Percentiles rank a stretch among this genome's conserved stretches.
Conservation (phyloP, 176 grass and related monocot genomes). For the Zoysia pacifica region DNA sequence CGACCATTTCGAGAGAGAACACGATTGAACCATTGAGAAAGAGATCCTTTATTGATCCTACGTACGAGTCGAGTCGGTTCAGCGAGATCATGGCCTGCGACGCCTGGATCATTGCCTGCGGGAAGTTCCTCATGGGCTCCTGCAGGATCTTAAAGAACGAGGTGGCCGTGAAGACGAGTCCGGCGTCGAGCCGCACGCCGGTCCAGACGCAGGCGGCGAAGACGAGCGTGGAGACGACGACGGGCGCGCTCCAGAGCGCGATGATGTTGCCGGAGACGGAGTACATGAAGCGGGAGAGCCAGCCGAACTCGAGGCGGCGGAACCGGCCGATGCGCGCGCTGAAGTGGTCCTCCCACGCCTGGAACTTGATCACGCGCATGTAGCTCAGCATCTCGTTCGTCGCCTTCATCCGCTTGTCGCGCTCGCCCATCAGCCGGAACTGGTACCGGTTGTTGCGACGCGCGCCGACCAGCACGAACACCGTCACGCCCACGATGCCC, state of each 20-base stretch:
- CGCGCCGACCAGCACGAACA: constrained; percentile 64
- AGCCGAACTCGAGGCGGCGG: constrained; percentile 69
- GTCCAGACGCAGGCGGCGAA: constrained; percentile 66
- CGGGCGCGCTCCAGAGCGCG: constrained; percentile 81
- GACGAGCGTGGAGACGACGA: constrained; percentile 60
- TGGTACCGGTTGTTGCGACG: constrained; percentile 94
- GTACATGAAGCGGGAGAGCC: constrained; percentile 95
- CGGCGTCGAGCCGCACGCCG: constrained; percentile 63
- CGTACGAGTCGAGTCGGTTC: constrained; percentile 52
- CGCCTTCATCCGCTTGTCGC: constrained; percentile 92
- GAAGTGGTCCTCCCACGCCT: constrained; percentile 96
- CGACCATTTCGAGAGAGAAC: no score
- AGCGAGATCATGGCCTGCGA: constrained; percentile 95
- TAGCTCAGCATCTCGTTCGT: constrained; percentile 96
- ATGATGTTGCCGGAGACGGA: constrained; percentile 80
- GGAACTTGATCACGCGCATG: constrained; percentile 99
- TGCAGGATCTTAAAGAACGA: constrained; percentile 86
- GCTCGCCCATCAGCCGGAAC: constrained; percentile 77
- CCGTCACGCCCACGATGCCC: constrained; percentile 59
- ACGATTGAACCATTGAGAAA: no score
- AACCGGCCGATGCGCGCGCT: constrained; percentile 58
- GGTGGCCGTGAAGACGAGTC: constrained; percentile 92
- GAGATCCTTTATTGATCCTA: no score
- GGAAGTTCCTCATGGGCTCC: constrained; percentile 95
- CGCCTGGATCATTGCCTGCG: constrained; percentile 87